Conservation (phyloP, 257 asterid genomes). For the Przewalskia tangutica region DNA sequence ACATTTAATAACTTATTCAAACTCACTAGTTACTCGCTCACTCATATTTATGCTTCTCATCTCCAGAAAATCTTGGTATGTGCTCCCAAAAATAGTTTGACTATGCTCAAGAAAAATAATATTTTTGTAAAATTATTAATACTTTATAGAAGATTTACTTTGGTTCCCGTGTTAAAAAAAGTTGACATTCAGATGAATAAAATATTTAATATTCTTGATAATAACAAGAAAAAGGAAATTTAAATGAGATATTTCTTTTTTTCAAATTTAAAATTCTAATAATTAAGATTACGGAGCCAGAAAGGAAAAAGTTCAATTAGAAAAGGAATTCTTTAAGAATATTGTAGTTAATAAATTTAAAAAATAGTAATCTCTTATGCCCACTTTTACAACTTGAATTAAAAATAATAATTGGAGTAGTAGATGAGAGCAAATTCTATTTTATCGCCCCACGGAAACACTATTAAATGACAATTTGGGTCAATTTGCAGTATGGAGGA, state of each 20-base stretch:
- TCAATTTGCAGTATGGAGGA: not conserved
- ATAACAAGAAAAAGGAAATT: not conserved
- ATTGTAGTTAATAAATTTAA: too few relatives aligned
- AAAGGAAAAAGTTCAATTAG: not conserved
- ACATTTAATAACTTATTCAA: too few relatives aligned
- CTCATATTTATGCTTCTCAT: not conserved
- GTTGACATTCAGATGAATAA: not conserved
- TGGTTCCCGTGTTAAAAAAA: not conserved
- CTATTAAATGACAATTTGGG: too few relatives aligned
- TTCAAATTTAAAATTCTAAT: too few relatives aligned
- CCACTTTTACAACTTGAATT: not conserved
- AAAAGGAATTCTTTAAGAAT: too few relatives aligned
- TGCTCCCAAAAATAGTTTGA: not conserved
- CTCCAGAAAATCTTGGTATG: not conserved
- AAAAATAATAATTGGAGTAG: not conserved
- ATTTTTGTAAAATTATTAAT: not conserved
- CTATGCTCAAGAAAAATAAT: too few relatives aligned
- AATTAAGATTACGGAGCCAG: not conserved
- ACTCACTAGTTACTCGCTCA: too few relatives aligned
- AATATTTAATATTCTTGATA: not conserved
- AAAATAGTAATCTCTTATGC: not conserved
- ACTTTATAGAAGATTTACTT: not conserved
- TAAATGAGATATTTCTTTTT: too few relatives aligned
- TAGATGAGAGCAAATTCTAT: not conserved
- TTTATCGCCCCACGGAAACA: not conserved